Conservation (phyloP, 441 rosid genomes). For the Erodium trifolium region DNA sequence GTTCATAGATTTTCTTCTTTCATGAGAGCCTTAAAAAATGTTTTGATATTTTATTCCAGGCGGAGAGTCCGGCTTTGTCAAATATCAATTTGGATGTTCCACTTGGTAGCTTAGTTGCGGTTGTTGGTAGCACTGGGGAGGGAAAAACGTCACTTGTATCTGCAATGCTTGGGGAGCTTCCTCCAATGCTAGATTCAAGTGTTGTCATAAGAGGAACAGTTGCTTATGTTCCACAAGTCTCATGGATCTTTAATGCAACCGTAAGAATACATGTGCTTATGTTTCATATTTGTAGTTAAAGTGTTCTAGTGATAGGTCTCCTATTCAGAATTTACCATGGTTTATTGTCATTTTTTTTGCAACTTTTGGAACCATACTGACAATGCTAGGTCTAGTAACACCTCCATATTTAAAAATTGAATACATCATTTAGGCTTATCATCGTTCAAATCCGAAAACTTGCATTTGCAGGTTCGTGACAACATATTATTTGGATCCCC, state of each 20-base stretch:
- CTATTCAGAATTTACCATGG: not conserved
- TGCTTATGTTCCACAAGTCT: constrained; percentile 95
- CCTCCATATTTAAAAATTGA: constrained; percentile 4
- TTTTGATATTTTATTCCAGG: constrained; percentile 32
- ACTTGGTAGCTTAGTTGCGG: constrained; percentile 78
- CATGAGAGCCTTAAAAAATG: not conserved
- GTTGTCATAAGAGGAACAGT: constrained; percentile 72
- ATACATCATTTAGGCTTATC: constrained; percentile 7
- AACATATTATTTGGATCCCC: constrained; percentile 79
- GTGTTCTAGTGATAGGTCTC: constrained; percentile 1
- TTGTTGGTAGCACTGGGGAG: constrained; percentile 94
- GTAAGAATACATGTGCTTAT: constrained; percentile 39
- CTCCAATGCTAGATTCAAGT: constrained; percentile 46
- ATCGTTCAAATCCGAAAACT: constrained; percentile 10
- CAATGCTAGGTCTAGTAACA: not conserved
- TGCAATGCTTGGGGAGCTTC: constrained; percentile 94
- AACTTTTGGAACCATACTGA: not conserved
- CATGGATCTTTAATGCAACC: constrained; percentile 96
- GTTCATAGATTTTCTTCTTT: not conserved
- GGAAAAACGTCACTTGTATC: constrained; percentile 93
- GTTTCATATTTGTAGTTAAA: constrained; percentile 1
- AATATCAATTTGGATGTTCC: constrained; percentile 79
- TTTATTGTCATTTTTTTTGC: not conserved
- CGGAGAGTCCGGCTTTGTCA: constrained; percentile 67
- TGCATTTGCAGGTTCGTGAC: constrained; percentile 59